Conservation (phyloP, 768 basidiomycete species). For the Russula vinacea region DNA sequence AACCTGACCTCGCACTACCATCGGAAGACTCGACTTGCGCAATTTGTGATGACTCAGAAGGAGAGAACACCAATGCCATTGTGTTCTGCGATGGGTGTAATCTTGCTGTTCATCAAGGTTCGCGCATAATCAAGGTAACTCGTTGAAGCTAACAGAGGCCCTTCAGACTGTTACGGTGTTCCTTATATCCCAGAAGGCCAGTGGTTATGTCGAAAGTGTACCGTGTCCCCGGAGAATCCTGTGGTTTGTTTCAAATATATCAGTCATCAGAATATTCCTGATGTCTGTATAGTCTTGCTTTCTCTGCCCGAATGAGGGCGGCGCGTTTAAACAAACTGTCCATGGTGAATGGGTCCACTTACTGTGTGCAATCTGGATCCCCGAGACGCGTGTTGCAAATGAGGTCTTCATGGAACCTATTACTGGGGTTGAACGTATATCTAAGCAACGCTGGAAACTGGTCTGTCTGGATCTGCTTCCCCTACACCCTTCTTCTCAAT, state of each 20-base stretch:
- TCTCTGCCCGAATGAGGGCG: constrained; percentile 95
- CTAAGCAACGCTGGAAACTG: constrained; percentile 91
- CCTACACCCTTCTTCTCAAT: neutral
- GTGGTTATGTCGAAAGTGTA: constrained; percentile 98
- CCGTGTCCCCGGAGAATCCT: constrained; percentile 93
- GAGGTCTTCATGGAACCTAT: constrained; percentile 99
- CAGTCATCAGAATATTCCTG: neutral
- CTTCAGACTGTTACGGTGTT: constrained; percentile 92
- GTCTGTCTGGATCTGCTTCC: constrained; percentile 46
- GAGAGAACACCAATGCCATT: constrained; percentile 97
- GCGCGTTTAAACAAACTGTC: constrained; percentile 96
- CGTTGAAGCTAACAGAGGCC: neutral
- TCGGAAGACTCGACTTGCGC: constrained; percentile 96
- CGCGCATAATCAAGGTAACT: neutral
- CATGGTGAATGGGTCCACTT: constrained; percentile 94
- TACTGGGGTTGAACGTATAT: constrained; percentile 81
- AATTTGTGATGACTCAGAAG: constrained; percentile 97
- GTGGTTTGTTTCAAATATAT: constrained; percentile 57
- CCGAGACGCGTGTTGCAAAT: constrained; percentile 89
- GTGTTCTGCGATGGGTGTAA: constrained; percentile 99
- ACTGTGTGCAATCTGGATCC: constrained; percentile 96
- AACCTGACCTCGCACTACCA: constrained; percentile 80
- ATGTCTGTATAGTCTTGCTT: constrained; percentile 67
- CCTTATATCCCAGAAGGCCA: constrained; percentile 99
- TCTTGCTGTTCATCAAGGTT: constrained; percentile 98